Conservation (phyloP, 371 early-diverging fungal species). For the Mucor lusitanicus region DNA sequence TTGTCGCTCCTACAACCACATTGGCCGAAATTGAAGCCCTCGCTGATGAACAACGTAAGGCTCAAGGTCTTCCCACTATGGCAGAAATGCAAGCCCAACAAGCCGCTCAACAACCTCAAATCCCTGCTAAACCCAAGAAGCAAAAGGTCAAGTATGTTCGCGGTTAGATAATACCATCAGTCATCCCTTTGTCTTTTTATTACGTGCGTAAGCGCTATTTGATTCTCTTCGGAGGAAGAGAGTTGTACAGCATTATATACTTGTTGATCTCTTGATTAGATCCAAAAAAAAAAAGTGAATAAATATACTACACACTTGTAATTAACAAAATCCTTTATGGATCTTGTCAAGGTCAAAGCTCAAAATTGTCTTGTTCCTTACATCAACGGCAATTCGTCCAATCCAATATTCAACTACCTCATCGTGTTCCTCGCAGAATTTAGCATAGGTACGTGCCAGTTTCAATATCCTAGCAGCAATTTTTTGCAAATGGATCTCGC, state of each 20-base stretch:
- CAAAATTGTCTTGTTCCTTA: too few species aligned
- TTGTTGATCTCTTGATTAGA: not conserved
- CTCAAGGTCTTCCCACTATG: slow-evolving; percentile 50
- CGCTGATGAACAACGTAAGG: slow-evolving; percentile 48
- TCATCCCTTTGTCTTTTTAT: not conserved
- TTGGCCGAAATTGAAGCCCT: slow-evolving; percentile 44
- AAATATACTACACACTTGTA: not conserved
- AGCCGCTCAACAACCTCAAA: slow-evolving; percentile 15
- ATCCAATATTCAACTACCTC: too few species aligned
- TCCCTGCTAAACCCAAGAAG: slow-evolving; percentile 38
- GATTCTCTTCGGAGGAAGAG: slow-evolving; percentile 6
- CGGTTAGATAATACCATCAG: slow-evolving; percentile 13
- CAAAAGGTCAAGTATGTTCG: slow-evolving; percentile 49
- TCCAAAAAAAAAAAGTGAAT: not conserved
- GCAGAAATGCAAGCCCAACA: slow-evolving; percentile 40
- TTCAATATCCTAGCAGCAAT: too few species aligned
- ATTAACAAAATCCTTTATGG: too few species aligned
- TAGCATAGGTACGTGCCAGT: too few species aligned
- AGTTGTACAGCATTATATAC: not conserved
- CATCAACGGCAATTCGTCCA: too few species aligned
- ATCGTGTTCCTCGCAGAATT: too few species aligned
- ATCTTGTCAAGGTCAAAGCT: too few species aligned
- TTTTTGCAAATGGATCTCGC: too few species aligned
- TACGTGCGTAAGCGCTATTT: not conserved
- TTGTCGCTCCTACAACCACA: slow-evolving; percentile 38